phyloP scores from a whole-genome alignment of 164 flowering plant genomes.

The Nymphaea thermarum region DNA sequence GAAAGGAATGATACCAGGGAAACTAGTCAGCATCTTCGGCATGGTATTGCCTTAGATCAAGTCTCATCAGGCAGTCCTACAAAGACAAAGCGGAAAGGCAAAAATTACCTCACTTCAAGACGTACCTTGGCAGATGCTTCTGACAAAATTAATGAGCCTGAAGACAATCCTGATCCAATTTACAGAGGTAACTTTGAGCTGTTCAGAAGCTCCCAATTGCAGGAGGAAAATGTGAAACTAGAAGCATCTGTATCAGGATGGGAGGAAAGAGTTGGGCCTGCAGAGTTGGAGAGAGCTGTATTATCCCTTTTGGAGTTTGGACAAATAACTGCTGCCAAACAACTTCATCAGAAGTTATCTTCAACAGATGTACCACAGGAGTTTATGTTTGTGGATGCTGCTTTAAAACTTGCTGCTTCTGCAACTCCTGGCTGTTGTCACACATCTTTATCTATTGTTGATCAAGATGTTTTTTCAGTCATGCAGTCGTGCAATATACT shows the following conservation, averaged over 20 bases:
- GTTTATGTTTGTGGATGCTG: constrained; percentile 62
- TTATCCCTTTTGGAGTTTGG: constrained; percentile 95
- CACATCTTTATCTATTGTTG: constrained; percentile 38
- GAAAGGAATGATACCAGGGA: constrained; percentile 56
- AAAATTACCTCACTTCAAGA: constrained; percentile 41
- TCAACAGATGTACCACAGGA: constrained; percentile 67
- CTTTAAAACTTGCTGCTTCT: constrained; percentile 65
- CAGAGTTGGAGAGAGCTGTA: constrained; percentile 90
- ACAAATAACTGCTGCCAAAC: constrained; percentile 87
- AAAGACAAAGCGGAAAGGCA: constrained; percentile 68
- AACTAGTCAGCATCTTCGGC: constrained; percentile 27
- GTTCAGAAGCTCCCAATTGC: constrained; percentile 17
- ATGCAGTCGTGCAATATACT: constrained; percentile 36
- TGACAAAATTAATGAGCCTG: constrained; percentile 45
- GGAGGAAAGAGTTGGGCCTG: constrained; percentile 92
- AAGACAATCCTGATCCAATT: constrained; percentile 26
- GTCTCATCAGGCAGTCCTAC: constrained; percentile 25
- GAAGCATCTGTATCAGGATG: constrained; percentile 74
- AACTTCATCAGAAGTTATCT: constrained; percentile 88
- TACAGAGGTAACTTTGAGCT: constrained; percentile 23
- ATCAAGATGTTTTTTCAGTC: constrained; percentile 50
- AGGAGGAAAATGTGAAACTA: constrained; percentile 44
- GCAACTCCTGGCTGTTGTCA: constrained; percentile 36
- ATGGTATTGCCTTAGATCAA: constrained; percentile 26
- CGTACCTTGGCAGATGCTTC: constrained; percentile 32